These are phyloP conservation scores for Flaveria sonorensis DNA, from an alignment of 129 eudicot species.

Conservation along the genomic window DNA sequence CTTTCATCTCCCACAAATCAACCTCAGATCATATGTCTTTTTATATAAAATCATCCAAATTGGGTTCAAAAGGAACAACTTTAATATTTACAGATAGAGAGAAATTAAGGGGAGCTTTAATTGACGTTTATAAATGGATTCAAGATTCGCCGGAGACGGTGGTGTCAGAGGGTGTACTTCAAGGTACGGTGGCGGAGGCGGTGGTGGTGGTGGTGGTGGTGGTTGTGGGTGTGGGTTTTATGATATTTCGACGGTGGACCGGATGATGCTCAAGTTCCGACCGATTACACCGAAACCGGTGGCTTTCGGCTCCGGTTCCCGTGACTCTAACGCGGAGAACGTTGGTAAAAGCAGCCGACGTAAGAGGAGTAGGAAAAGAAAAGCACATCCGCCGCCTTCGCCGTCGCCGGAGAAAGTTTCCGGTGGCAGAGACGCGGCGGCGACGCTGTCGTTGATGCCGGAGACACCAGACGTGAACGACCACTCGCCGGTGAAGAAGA, in stretches of 20 bases:
- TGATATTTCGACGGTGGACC: slow-evolving; percentile 49
- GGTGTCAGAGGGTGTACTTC: too few species aligned
- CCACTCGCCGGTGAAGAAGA: too few species aligned
- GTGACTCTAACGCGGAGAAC: slow-evolving; percentile 33
- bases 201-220: slow-evolving; percentile 46
- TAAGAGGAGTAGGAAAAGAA: slow-evolving; percentile 43
- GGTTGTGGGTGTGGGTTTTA: not conserved
- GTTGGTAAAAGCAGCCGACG: slow-evolving; percentile 25
- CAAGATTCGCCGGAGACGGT: too few species aligned
- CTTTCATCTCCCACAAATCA: too few species aligned
- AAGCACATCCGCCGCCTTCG: slow-evolving; percentile 15
- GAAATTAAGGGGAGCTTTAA: too few species aligned
- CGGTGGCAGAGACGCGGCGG: slow-evolving; percentile 29
- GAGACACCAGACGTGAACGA: too few species aligned
- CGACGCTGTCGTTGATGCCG: slow-evolving; percentile 66
- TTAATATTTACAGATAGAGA: too few species aligned
- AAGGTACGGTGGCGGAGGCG: too few species aligned
- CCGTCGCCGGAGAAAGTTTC: slow-evolving; percentile 7
- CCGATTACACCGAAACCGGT: slow-evolving; percentile 84
- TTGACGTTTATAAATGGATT: too few species aligned
- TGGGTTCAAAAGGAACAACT: too few species aligned
- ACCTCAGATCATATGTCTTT: too few species aligned
- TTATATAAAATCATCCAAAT: too few species aligned
- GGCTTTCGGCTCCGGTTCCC: slow-evolving; percentile 27
- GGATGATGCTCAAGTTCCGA: slow-evolving; percentile 65